phyloP scores from a whole-genome alignment of 495 filamentous ascomycete genomes.

The Podospora conica region DNA sequence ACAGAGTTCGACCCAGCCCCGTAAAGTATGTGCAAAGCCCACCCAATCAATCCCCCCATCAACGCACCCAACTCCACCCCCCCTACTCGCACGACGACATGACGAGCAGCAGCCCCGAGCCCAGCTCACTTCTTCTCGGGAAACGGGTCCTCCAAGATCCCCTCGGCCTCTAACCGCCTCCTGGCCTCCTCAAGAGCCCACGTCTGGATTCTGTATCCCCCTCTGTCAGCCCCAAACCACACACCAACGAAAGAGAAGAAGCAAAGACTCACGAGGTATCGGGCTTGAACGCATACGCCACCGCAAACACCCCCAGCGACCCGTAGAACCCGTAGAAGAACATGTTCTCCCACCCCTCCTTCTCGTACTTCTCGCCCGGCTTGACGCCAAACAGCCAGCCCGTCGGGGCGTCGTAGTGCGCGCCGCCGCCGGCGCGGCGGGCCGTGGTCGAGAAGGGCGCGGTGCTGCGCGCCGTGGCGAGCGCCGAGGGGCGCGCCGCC shows the following conservation, averaged over 20 bases:
- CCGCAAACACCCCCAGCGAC: conserved; percentile 62
- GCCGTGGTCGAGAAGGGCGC: conserved; percentile 31
- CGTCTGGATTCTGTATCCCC: conserved; percentile 77
- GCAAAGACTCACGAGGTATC: conserved; percentile 82
- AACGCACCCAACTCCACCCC: not conserved
- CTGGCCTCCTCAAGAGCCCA: conserved; percentile 98
- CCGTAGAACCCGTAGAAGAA: conserved; percentile 89
- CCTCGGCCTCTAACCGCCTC: conserved; percentile 87
- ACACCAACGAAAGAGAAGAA: not conserved
- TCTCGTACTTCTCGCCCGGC: conserved; percentile 89
- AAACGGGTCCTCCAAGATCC: conserved; percentile 74
- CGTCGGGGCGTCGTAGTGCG: conserved; percentile 82
- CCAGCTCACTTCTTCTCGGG: conserved; percentile 33
- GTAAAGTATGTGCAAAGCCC: not conserved
- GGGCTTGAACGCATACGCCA: conserved; percentile 94
- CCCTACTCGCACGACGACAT: too few species aligned
- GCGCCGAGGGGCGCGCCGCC: conserved; percentile 13
- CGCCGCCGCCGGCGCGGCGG: conserved; percentile 49
- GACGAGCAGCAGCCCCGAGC: too few species aligned
- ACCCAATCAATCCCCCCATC: not conserved
- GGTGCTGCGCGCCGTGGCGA: conserved; percentile 2
- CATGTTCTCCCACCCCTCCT: conserved; percentile 90
- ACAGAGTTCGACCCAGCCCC: not conserved
- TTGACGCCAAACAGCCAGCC: conserved; percentile 89
- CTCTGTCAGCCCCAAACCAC: not conserved